Evolutionary conservation across 2,329 filamentous ascomycete genomes (phyloP).

Genomic region (Didymella pinodella): DNA sequence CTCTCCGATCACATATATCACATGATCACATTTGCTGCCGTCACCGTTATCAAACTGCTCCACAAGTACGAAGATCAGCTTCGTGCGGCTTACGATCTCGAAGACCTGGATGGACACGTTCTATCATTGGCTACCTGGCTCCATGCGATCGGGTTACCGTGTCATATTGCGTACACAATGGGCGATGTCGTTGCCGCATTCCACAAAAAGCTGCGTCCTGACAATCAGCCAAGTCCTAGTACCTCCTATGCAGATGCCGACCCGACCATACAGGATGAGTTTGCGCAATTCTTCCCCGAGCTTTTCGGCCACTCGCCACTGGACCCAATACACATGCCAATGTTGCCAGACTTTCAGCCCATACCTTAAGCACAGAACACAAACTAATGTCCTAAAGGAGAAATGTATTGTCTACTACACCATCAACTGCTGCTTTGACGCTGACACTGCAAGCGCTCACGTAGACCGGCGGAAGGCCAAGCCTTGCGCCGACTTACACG

Average conservation of each 20-base stretch:
- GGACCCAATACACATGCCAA: neutral
- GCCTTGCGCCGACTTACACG: neutral
- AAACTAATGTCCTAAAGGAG: neutral
- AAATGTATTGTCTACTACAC: neutral
- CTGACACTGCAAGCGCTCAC: neutral
- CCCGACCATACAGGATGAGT: neutral
- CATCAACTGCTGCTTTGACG: neutral
- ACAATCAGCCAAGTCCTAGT: neutral
- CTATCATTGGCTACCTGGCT: neutral
- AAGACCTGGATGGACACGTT: neutral
- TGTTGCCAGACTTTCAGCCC: neutral
- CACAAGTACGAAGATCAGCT: constrained; percentile 3
- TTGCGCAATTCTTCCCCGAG: neutral
- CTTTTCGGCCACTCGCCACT: neutral
- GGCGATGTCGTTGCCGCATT: neutral
- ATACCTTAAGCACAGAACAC: neutral
- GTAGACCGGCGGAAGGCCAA: no score
- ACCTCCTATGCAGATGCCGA: neutral
- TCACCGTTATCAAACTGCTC: constrained; percentile 41
- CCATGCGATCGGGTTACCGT: neutral
- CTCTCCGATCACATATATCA: constrained; percentile 59
- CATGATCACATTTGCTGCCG: constrained; percentile 57
- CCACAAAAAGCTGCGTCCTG: neutral
- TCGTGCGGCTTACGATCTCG: neutral
- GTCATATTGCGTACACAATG: neutral